A percentile compares a stretch with the other conserved stretches of the same genome.
Conservation (phyloP, 1,139 yeast species). For the Suhomyces bokatorum region DNA sequence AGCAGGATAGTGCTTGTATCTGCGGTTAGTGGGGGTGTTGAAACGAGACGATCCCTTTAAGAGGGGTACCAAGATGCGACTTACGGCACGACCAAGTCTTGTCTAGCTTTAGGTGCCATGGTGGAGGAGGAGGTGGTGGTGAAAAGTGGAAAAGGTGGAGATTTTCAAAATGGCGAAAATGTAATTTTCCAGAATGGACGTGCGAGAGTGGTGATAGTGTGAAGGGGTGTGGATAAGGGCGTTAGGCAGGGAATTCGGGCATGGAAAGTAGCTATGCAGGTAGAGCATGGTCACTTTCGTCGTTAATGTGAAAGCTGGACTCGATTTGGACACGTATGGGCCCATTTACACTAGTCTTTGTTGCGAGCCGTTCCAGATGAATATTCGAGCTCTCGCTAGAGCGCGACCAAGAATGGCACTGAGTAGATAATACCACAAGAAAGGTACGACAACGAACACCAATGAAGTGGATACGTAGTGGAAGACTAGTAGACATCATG, state of each 20-base stretch:
- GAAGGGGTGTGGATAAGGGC: not conserved
- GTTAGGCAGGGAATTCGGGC: not conserved
- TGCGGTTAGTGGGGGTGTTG: conserved; percentile 15
- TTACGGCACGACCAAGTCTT: conserved; percentile 42
- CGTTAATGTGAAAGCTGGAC: too few relatives aligned
- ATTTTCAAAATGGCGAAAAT: not conserved
- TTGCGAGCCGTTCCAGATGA: too few relatives aligned
- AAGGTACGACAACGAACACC: too few relatives aligned
- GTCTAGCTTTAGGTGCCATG: conserved; percentile 37
- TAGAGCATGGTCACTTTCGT: too few relatives aligned
- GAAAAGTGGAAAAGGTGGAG: not conserved
- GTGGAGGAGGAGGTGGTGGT: not conserved
- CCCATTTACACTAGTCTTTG: too few relatives aligned
- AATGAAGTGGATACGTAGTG: too few relatives aligned
- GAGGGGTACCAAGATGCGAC: conserved; percentile 13
- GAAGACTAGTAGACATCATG: too few relatives aligned
- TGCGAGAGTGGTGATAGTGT: not conserved
- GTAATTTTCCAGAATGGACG: not conserved
- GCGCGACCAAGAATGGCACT: too few relatives aligned
- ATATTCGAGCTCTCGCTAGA: too few relatives aligned
- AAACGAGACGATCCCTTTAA: not conserved
- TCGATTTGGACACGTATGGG: too few relatives aligned
- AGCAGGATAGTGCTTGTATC: conserved; percentile 52
- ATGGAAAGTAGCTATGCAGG: too few relatives aligned
- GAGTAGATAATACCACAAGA: too few relatives aligned